Evolutionary conservation across 495 filamentous ascomycete species (phyloP).

Genomic region (Ascodesmis nigricans): DNA sequence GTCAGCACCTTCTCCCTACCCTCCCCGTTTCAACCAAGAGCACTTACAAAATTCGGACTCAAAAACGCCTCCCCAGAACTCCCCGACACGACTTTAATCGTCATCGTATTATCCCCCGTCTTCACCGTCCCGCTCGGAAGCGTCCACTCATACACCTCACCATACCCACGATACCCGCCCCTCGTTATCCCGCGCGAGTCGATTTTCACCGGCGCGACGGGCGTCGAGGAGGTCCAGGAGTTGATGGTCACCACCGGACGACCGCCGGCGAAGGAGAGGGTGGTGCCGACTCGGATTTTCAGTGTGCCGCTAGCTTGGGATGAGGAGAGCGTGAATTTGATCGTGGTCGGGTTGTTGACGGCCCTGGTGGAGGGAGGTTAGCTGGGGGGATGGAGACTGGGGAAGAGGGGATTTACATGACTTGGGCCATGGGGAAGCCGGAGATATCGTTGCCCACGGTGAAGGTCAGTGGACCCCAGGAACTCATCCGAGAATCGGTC

Average conservation of each 20-base stretch:
- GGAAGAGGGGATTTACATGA: too few relatives aligned
- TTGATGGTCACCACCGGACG: conserved; percentile 32
- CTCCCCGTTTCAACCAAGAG: too few relatives aligned
- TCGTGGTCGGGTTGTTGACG: conserved; percentile 39
- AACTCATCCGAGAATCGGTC: conserved; percentile 36
- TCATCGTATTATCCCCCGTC: conserved; percentile 38
- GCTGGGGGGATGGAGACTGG: too few relatives aligned
- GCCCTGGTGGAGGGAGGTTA: too few relatives aligned
- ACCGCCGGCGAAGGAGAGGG: conserved; percentile 36
- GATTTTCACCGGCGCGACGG: conserved; percentile 38
- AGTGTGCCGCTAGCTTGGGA: conserved; percentile 29
- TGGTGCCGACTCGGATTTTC: conserved; percentile 42
- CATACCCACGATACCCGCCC: conserved; percentile 38
- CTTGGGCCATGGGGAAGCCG: conserved; percentile 44
- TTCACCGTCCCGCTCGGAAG: conserved; percentile 36
- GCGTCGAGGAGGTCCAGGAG: conserved; percentile 26
- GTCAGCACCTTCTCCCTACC: too few relatives aligned
- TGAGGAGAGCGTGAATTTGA: conserved; percentile 34
- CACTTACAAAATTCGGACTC: conserved; percentile 40
- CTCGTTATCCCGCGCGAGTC: conserved; percentile 41
- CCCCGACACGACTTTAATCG: conserved; percentile 36
- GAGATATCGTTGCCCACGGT: conserved; percentile 31
- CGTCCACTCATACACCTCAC: conserved; percentile 37
- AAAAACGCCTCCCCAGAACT: conserved; percentile 33
- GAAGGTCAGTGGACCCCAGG: conserved; percentile 37